Percentiles rank a stretch among this genome's conserved stretches.
Conservation (phyloP, 2,329 filamentous ascomycete genomes). For the Aspergillus quadricinctus region DNA sequence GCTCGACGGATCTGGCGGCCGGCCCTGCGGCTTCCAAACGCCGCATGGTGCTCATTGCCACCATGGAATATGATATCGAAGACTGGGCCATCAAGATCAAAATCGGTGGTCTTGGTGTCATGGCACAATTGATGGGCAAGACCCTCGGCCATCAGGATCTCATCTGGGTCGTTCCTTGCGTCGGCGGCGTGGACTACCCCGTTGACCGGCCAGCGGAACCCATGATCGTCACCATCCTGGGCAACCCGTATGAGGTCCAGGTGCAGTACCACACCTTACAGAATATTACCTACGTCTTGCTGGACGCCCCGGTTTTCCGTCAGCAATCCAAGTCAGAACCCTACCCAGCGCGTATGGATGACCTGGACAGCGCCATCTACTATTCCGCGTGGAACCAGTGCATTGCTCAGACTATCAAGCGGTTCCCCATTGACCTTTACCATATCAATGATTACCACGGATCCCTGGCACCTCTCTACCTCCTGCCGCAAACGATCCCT, state of each 20-base stretch:
- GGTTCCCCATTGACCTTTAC: slow-evolving; percentile 60
- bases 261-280: slow-evolving; percentile 60
- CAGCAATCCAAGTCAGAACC: slow-evolving; percentile 60
- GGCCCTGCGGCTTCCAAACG: slow-evolving; percentile 28
- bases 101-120: slow-evolving; percentile 66
- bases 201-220: slow-evolving; percentile 55
- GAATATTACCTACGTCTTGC: slow-evolving; percentile 65
- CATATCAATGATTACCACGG: slow-evolving; percentile 66
- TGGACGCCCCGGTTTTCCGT: slow-evolving; percentile 64
- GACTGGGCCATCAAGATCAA: slow-evolving; percentile 69
- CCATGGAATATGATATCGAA: slow-evolving; percentile 69
- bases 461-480: slow-evolving; percentile 59
- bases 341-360: slow-evolving; percentile 65
- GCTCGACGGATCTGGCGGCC: slow-evolving; percentile 26
- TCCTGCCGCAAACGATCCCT: slow-evolving; percentile 59
- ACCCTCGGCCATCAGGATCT: slow-evolving; percentile 61
- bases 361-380: slow-evolving; percentile 63
- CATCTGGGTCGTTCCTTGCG: slow-evolving; percentile 61
- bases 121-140: slow-evolving; percentile 66
- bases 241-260: slow-evolving; percentile 56
- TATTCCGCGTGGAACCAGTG: slow-evolving; percentile 69
- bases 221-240: slow-evolving; percentile 60
- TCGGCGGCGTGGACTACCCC: slow-evolving; percentile 62
- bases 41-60: slow-evolving; percentile 61
- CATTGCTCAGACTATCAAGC: slow-evolving; percentile 59